Base-by-base conservation (phyloP, 148 eudicot genomes). In the Rhododendron ferrugineum region DNA sequence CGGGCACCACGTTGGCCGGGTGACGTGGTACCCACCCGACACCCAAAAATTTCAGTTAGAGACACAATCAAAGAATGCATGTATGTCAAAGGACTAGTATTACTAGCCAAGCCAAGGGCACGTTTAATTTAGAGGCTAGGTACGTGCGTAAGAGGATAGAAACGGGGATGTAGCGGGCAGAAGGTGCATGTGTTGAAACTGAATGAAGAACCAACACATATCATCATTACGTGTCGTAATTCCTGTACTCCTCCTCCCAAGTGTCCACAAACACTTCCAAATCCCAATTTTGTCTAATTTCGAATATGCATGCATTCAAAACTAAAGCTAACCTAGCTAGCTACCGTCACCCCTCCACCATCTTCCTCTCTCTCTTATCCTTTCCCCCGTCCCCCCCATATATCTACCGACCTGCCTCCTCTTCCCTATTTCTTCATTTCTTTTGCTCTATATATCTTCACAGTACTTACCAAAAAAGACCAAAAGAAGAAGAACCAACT, bases 241-340 rank as follows among this genome's bases (percentile, higher is more conserved):
- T 85, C 83, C 83, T 85, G 86, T 75, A 37, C 49, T 66, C 68
- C 47, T 85, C n/a, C 78, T 34, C 66, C 78, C 86, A 79, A 78
- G 86, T 85, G 86, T 85, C 86, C 56, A 66, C 49, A 30, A 5
- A 47, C 36, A 46, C 66, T 66, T 85, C 68, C 83, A 81, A 81
- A 60, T 20, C 44, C 76, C 30, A 28, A 47, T n/a, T 28, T 30
- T 58, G 52, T 58, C 82, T 37, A 32, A 20, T 78, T 58, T 42
- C 54, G 58, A 34, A 14, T 22, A 14, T 26, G 26, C 62, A 40
- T 50, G 60, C 32, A 37, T 58, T 58, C 44, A 58, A 58, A 58
- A 58, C 9, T 18, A 26, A 7, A 40, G 44, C 64, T 36, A 47
- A 47, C 50, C 44, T 40, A 40, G 58, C 64, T 6, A 58, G 28